Base-by-base conservation (phyloP, 352 stramenopile species). In the Phytophthora tubulina region DNA sequence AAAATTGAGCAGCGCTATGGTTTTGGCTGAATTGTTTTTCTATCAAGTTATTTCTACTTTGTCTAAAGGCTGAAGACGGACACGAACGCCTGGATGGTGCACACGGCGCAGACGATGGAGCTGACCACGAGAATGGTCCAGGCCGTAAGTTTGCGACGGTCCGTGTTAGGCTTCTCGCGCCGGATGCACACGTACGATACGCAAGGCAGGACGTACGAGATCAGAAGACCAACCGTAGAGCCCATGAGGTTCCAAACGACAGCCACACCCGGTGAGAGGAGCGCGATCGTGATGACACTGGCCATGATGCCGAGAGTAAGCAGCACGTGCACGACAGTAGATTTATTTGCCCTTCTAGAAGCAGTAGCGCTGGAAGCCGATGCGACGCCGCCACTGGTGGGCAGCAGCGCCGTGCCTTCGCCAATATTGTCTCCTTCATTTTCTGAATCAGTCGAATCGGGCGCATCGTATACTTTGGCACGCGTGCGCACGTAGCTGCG, bases 221-320 rank as follows among this genome's bases (percentile, higher is more conserved):
- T 92, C 4, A 97, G 62, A 30, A 97, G 81, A 7, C 86, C 90
- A 46, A 97, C 89, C 0, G 90, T 96, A 30, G 83, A 94, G 41
- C 91, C 91, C 77, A 95, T 95, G 54, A 97, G 80, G 61, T 96
- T 97, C 91, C 90, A 97, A 38, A 97, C 90, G 6, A 96, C 84
- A 14, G 83, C 88, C 2, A 97, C 90, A 33, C 86, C 89, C 0
- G 91, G 90, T 30, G 88, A 76, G 9, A 92, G 68, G 9, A 96
- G 78, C 41, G 91, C 91, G 17, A 94, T 78, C 15, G 82, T 73
- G 14, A 93, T 85, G 33, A 80, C 84, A 48, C 86, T 69, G 10
- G 59, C 33, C 53, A 96, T 81, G 63, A 97, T 87, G 33, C 75
- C 67, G 6, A 95, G 41, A 27, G 90, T 97, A 17, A 95, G 72